Evolutionary conservation across 164 flowering plant species (phyloP).

Genomic region (Sextonia rubra): DNA sequence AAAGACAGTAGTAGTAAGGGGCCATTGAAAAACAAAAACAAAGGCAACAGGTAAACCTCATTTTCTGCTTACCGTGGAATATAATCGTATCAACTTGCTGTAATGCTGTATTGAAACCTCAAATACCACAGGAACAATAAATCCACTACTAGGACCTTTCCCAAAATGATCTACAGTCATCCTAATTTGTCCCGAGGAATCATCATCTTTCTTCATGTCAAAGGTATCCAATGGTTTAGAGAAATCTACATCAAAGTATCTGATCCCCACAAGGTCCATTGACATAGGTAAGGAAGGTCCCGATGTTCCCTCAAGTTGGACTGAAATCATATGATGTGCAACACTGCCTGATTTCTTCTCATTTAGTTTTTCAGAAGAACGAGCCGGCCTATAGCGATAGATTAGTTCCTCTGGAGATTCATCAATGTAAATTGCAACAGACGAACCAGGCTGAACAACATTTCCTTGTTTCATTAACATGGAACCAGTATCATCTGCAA

Average conservation of each 20-base stretch:
- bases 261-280: conserved; percentile 92
- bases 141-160: conserved; percentile 28
- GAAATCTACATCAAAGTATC: conserved; percentile 82
- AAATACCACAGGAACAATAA: conserved; percentile 82
- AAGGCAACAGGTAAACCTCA: neutral
- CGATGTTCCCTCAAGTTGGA: conserved; percentile 82
- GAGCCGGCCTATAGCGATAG: conserved; percentile 35
- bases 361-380: conserved; percentile 59
- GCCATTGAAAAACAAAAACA: conserved; percentile 3
- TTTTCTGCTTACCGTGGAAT: conserved; percentile 68
- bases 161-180: conserved; percentile 25
- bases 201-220: conserved; percentile 18
- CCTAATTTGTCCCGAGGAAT: conserved; percentile 17
- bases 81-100: conserved; percentile 72
- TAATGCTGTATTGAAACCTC: conserved; percentile 83
- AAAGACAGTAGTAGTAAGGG: conserved; percentile 13
- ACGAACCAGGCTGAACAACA: conserved; percentile 56
- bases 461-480: conserved; percentile 28
- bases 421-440: conserved; percentile 62
- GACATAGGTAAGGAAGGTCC: conserved; percentile 70
- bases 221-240: conserved; percentile 40
- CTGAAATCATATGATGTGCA: conserved; percentile 59
- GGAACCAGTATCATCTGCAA: conserved; percentile 30
- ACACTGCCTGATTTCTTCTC: conserved; percentile 52
- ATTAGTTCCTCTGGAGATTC: conserved; percentile 61